phyloP scores from a whole-genome alignment of 805 yeast genomes.

The Alloascoidea hylecoeti region DNA sequence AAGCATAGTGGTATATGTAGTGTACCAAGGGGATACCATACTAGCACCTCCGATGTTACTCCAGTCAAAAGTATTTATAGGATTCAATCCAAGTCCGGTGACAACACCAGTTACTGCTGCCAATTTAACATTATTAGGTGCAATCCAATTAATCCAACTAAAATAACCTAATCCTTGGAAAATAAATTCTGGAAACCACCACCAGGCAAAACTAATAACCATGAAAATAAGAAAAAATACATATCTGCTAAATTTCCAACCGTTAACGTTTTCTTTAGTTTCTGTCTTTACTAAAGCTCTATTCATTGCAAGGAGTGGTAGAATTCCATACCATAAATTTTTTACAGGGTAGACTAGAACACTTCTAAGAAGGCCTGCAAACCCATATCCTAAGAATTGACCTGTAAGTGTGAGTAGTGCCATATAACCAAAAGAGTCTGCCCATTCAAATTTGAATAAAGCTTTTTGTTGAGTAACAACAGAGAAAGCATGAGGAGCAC shows the following conservation, averaged over 20 bases:
- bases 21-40: slow-evolving; percentile 29
- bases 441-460: slow-evolving; percentile 18
- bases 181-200: slow-evolving; percentile 55
- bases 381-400: slow-evolving; percentile 51
- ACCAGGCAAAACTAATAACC: slow-evolving; percentile 33
- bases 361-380: slow-evolving; percentile 50
- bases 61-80: slow-evolving; percentile 40
- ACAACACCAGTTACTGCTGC: slow-evolving; percentile 33
- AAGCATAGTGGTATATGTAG: slow-evolving; percentile 9
- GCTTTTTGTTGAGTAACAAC: slow-evolving; percentile 13
- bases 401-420: slow-evolving; percentile 36
- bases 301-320: slow-evolving; percentile 35
- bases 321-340: slow-evolving; percentile 37
- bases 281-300: slow-evolving; percentile 27
- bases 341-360: slow-evolving; percentile 37
- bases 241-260: slow-evolving; percentile 44
- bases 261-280: slow-evolving; percentile 30
- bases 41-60: slow-evolving; percentile 20
- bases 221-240: slow-evolving; percentile 31
- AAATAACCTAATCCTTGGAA: slow-evolving; percentile 48
- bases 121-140: slow-evolving; percentile 31
- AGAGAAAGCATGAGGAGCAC: slow-evolving; percentile 6
- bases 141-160: slow-evolving; percentile 49
- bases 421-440: slow-evolving; percentile 31
- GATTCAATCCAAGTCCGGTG: slow-evolving; percentile 37